These are phyloP conservation scores for Exophiala sideris DNA, from an alignment of 2,329 filamentous ascomycete species.

Conservation along the genomic window DNA sequence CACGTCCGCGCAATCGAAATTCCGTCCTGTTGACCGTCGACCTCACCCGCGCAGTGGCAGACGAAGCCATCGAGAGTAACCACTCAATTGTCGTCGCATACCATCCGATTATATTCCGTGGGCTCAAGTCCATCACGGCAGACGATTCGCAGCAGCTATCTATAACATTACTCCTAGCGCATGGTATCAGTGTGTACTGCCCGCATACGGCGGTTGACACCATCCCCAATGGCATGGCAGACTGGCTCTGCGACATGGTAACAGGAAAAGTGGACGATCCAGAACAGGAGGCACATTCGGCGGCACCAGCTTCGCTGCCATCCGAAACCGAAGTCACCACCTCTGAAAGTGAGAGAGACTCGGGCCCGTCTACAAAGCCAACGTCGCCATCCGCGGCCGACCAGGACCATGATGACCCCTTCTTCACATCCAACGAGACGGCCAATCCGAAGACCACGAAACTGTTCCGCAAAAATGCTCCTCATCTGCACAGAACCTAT, in stretches of 20 bases:
- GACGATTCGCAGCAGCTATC: conserved; percentile 82
- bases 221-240: conserved; percentile 77
- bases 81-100: conserved; percentile 84
- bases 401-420: conserved; percentile 21
- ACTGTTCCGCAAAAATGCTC: conserved; percentile 7
- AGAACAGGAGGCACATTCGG: conserved; percentile 23
- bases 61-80: conserved; percentile 77
- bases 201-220: conserved; percentile 95
- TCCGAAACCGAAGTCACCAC: conserved; percentile 30
- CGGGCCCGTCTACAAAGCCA: conserved; percentile 15
- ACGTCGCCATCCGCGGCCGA: conserved; percentile 17
- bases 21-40: conserved; percentile 82
- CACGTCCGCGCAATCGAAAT: conserved; percentile 55
- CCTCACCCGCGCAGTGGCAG: conserved; percentile 80
- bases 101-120: conserved; percentile 95
- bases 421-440: conserved; percentile 30
- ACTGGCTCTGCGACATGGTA: conserved; percentile 89
- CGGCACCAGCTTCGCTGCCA: conserved; percentile 14
- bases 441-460: conserved; percentile 19
- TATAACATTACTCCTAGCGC: conserved; percentile 74
- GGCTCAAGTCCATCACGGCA: conserved; percentile 82
- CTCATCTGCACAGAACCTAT: conserved; percentile 32
- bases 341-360: conserved; percentile 18
- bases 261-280: conserved; percentile 49
- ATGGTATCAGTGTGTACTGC: conserved; percentile 91